Evolutionary conservation across 306 rosid species (phyloP), one percentile per base, ranked within the genome.

Genomic region (Alnus glutinosa): DNA sequence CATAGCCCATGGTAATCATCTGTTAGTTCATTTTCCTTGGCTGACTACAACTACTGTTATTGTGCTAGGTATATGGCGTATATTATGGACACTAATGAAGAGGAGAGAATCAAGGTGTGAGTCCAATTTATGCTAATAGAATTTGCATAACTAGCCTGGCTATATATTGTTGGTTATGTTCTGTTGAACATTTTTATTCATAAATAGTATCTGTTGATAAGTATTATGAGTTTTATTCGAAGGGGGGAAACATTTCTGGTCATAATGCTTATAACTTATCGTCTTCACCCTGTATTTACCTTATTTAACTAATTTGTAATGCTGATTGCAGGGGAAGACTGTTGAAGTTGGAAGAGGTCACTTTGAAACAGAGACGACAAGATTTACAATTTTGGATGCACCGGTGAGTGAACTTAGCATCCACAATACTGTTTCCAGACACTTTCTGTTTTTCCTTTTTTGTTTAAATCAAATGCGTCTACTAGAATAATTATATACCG

Each of bases 301-400:
- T 62, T 13, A 36, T 44, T 44, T 70, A 30, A 23, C 15, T 39
- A 9, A 37, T 34, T 71, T 47, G 49, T 68, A 70, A 62, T 83
- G 63, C 44, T 78, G 74, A 71, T 79, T 86, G 76, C 85, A 96
- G 99, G 99, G 98, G 32, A 93, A 88, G 78, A 96, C 98, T 4
- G 98, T 96, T 88, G 99, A 96, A 90, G 99, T 96, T 79, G 99
- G 99, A 82, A 88, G 98, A 81, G 99, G 98, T 14, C 91, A 91
- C 87, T 96, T 96, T 86, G 99, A 96, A 89, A 96, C 99, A 0
- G 96, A 93, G 71, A 82, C 89, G 7, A 77, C 97, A 36, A 86
- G 99, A 81, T 96, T 93, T 78, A 96, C 99, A 1, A 96, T 96
- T 83, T 86, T 96, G 88, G 99, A 96, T 86, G 99, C 99, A 64